These are phyloP conservation scores for Suillus occidentalis DNA, from an alignment of 768 basidiomycete genomes.

Conservation along the genomic window DNA sequence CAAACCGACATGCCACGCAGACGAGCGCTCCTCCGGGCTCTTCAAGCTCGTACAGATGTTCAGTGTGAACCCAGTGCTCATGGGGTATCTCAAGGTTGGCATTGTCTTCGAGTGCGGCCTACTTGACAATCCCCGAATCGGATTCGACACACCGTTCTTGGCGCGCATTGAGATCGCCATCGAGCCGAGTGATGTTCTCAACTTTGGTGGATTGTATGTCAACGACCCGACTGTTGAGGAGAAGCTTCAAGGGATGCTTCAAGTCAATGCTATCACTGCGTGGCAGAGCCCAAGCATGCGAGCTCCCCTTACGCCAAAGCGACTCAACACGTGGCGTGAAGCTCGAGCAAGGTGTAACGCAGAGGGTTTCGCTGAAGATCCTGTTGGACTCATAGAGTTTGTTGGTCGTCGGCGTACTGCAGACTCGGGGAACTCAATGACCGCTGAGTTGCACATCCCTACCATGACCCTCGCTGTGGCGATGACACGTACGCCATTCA, in stretches of 20 bases:
- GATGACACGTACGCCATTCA: constrained; percentile 11
- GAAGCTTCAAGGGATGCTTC: constrained; percentile 17
- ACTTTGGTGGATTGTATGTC: constrained; percentile 12
- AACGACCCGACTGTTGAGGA: constrained; percentile 7
- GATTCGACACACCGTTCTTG: constrained; percentile 17
- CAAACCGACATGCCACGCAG: constrained; percentile 10
- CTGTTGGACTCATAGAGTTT: constrained; percentile 17
- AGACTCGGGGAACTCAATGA: constrained; percentile 7
- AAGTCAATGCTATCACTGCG: constrained; percentile 4
- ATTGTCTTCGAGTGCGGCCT: constrained; percentile 16
- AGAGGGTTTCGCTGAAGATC: background rate
- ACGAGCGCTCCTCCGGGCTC: constrained; percentile 16
- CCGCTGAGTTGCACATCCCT: constrained; percentile 7
- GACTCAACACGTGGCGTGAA: constrained; percentile 11
- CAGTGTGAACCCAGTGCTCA: constrained; percentile 6
- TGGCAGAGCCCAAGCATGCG: background rate
- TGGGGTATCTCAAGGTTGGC: constrained; percentile 9
- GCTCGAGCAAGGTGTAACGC: constrained; percentile 5
- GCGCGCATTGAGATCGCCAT: constrained; percentile 14
- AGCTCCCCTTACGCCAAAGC: constrained; percentile 11
- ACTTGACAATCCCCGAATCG: constrained; percentile 9
- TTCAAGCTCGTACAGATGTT: constrained; percentile 16
- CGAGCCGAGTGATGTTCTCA: constrained; percentile 10
- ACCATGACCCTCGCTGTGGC: constrained; percentile 1
- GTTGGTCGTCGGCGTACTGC: constrained; percentile 9